Evolutionary conservation across 495 filamentous ascomycete genomes (phyloP), one percentile per base, ranked within the genome.

Genomic region (Penicillium verhagenii): DNA sequence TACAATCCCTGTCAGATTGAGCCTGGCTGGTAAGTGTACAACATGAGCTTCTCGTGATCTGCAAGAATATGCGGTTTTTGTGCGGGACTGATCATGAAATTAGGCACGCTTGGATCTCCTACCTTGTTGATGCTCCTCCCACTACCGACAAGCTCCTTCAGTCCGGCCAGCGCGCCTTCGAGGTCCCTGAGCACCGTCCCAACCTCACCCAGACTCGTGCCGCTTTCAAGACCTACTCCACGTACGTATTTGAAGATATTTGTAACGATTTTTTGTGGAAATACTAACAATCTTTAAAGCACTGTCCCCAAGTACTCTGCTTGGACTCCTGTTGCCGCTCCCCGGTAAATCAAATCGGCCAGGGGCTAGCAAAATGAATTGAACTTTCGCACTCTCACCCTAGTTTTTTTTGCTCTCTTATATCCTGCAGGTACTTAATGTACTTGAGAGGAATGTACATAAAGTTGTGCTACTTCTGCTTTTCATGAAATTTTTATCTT

Each of bases 81-180:
- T 40, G 18, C 6, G 6, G 9, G 28, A 45, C 29, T 63, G 23
- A 66, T 29, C 10, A 20, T 42, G 6, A 13, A 33, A n/a, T n/a
- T 50, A 88, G 85, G 92, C 94, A 97, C 72, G 90, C 90, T 20
- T 99, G 94, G 94, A 90, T 97, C 62, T 87, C 89, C 42, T 97
- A 99, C 74, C 74, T 88, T 73, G 86, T 95, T 52, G 92, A 97
- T 72, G 86, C 91, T 68, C 87, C 92, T 21, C 94, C 4, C 80
- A 77, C 20, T n/a, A 67, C 84, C 60, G 94, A 99, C 70, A 79
- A 87, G 29, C 60, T 92, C 57, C 58, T 92, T 62, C 80, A 86
- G 66, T 78, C 82, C 23, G 75, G 81, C 50, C 66, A 79, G 33
- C 81, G 91, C 35, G 63, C 71, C 25, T 97, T 92, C 94, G 91